Evolutionary conservation across 2,329 filamentous ascomycete species (phyloP).

Genomic region (Plectosphaerella cucumerina): DNA sequence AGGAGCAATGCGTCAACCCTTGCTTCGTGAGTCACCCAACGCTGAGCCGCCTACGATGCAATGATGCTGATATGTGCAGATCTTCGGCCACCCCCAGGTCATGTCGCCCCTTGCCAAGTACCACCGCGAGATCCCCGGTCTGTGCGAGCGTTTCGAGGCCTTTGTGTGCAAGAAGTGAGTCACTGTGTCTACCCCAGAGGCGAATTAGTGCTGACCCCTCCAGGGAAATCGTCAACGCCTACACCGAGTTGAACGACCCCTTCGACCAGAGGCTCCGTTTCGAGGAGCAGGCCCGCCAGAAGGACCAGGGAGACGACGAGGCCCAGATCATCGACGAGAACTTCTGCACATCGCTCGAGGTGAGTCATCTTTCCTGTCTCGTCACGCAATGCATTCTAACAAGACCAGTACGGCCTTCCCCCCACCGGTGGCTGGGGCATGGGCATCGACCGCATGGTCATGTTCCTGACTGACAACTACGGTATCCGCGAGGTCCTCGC

Average conservation of each 20-base stretch:
- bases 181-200: neutral
- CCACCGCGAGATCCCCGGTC: conserved; percentile 73
- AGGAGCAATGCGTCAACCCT: conserved; percentile 89
- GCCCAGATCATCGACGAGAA: conserved; percentile 95
- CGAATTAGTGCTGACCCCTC: conserved; percentile 24
- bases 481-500: conserved; percentile 93
- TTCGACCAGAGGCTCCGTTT: conserved; percentile 90
- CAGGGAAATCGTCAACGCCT: conserved; percentile 88
- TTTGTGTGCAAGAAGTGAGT: conserved; percentile 81
- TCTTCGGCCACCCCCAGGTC: conserved; percentile 59
- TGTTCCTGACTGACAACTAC: conserved; percentile 91
- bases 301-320: conserved; percentile 95
- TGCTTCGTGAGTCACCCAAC: conserved; percentile 33
- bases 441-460: conserved; percentile 89
- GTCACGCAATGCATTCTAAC: conserved; percentile 1
- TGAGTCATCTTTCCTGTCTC: neutral
- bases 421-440: conserved; percentile 96
- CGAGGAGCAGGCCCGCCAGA: conserved; percentile 76
- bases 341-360: conserved; percentile 82
- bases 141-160: conserved; percentile 96
- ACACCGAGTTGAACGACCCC: conserved; percentile 93
- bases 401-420: conserved; percentile 65
- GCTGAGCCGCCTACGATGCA: neutral
- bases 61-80: conserved; percentile 9
- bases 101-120: conserved; percentile 87